phyloP scores from a whole-genome alignment of 371 early-diverging fungal genomes.

The Saksenaea vasiformis region DNA sequence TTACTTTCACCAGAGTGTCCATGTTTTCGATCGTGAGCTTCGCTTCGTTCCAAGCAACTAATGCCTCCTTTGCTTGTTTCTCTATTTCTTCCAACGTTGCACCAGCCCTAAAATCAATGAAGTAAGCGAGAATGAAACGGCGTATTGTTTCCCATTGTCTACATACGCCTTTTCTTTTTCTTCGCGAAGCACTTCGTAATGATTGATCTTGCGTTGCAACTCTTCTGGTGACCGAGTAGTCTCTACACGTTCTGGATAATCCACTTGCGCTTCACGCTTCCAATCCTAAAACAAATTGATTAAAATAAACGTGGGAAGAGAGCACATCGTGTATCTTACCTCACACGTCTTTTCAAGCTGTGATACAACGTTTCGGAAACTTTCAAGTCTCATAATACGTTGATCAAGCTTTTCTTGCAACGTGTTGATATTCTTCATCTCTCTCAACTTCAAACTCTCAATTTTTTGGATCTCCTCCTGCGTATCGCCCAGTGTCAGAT shows the following conservation, averaged over 20 bases:
- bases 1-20: conserved; percentile 52
- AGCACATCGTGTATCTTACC: background rate
- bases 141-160: background rate
- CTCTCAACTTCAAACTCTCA: background rate
- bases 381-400: conserved; percentile 2
- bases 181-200: conserved; percentile 53
- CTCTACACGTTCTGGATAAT: conserved; percentile 68
- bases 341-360: conserved; percentile 6
- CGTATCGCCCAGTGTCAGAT: background rate
- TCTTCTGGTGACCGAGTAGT: conserved; percentile 46
- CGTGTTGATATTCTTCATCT: conserved; percentile 4
- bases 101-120: conserved; percentile 10
- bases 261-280: conserved; percentile 51
- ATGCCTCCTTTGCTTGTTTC: conserved; percentile 48
- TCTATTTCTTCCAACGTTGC: conserved; percentile 60
- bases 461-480: conserved; percentile 10
- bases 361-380: background rate
- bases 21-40: conserved; percentile 54
- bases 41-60: conserved; percentile 60
- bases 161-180: conserved; percentile 51
- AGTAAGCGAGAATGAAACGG: background rate
- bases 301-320: background rate
- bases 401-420: conserved; percentile 1
- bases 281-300: conserved; percentile 27
- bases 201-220: conserved; percentile 63